phyloP scores from a whole-genome alignment of 2,329 filamentous ascomycete species.

The Graphiopsis chlorocephala region DNA sequence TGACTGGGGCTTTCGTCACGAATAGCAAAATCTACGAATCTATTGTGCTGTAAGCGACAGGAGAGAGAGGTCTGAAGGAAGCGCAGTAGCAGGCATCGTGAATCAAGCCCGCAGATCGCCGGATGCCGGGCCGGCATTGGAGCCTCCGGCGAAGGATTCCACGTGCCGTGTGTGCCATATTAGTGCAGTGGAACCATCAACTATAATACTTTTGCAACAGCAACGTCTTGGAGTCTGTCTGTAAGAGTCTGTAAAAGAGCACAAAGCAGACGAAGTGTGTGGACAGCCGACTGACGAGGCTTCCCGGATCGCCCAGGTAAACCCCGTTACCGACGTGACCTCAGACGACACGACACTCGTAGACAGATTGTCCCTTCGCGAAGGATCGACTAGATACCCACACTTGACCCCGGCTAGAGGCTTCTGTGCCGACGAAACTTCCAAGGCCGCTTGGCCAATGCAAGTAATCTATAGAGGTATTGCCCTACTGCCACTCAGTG shows the following conservation, averaged over 20 bases:
- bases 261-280: background rate
- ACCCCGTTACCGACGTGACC: background rate
- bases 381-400: background rate
- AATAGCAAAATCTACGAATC: background rate
- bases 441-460: background rate
- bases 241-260: background rate
- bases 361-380: background rate
- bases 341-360: background rate
- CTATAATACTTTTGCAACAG: background rate
- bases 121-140: background rate
- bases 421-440: background rate
- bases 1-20: background rate
- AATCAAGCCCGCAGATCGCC: background rate
- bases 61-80: background rate
- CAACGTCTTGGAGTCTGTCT: background rate
- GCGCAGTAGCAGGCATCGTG: background rate
- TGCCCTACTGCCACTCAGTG: background rate
- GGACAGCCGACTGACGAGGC: background rate
- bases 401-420: background rate
- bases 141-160: background rate
- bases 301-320: background rate
- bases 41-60: background rate
- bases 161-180: background rate
- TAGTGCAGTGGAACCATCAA: no score
- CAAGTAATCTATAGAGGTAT: background rate